phyloP scores from a whole-genome alignment of 768 basidiomycete genomes.

The Cubamyces lactineus region DNA sequence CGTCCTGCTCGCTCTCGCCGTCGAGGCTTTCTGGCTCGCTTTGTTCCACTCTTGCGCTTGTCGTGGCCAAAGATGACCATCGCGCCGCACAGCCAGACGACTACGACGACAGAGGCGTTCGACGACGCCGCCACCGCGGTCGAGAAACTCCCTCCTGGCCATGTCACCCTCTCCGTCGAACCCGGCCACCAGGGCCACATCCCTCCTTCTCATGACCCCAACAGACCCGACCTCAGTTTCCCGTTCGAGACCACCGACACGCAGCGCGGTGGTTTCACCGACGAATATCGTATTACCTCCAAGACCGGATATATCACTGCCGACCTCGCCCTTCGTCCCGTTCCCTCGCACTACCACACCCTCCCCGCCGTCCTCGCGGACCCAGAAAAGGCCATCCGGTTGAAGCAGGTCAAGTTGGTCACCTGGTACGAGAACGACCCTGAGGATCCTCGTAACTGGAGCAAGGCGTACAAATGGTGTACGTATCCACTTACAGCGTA shows the following conservation, averaged over 20 bases:
- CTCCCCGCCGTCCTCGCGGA: slow-evolving; percentile 30
- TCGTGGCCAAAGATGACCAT: not conserved
- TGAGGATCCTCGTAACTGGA: slow-evolving; percentile 45
- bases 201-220: slow-evolving; percentile 26
- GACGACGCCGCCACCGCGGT: slow-evolving; percentile 11
- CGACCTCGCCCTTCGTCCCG: slow-evolving; percentile 34
- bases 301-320: slow-evolving; percentile 35
- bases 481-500: slow-evolving; percentile 10
- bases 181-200: slow-evolving; percentile 1
- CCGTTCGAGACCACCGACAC: slow-evolving; percentile 35
- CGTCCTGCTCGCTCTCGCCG: not conserved
- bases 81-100: slow-evolving; percentile 13
- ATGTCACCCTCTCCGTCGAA: slow-evolving; percentile 11
- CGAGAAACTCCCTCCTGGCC: slow-evolving; percentile 2
- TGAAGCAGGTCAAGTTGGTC: slow-evolving; percentile 39
- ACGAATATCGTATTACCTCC: slow-evolving; percentile 38
- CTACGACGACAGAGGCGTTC: slow-evolving; percentile 8
- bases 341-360: slow-evolving; percentile 31
- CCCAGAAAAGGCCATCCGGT: slow-evolving; percentile 39
- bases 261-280: slow-evolving; percentile 33
- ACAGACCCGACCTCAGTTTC: slow-evolving; percentile 32
- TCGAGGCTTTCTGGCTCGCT: not conserved
- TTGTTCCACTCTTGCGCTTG: not conserved
- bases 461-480: slow-evolving; percentile 39
- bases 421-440: slow-evolving; percentile 42